Base-by-base conservation (phyloP, 768 basidiomycete genomes). In the Agaricus subrufescens region DNA sequence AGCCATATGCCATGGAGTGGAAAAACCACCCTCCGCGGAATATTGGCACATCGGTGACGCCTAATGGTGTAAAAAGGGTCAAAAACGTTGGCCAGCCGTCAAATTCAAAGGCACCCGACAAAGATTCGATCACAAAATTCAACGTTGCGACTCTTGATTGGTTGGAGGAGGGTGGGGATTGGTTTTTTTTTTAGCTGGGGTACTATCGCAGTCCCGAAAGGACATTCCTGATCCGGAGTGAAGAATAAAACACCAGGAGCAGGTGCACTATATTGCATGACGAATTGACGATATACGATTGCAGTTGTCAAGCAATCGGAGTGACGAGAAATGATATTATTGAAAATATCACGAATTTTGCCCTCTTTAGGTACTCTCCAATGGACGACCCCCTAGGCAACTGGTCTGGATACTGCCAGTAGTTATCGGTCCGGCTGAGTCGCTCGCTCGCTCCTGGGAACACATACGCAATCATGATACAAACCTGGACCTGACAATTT, bases 41-140 rank as follows among this genome's bases (percentile, higher is more conserved):
- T 84, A 85, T 65, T 85, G 83, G 64, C 83, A 81, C 31, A 85
- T 64, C 0, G 84, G 84, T 10, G 83, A 78, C 38, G 84, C 55
- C 77, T 78, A 8, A 52, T 1, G 19, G 15, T 27, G 8, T 14
- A 26, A 44, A 30, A 23, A 27, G 19, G 9, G 14, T 3, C 14
- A 38, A 34, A 30, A 42, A 54, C 8, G 30, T 12, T 29, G 26
- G 29, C n/a, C 34, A 15, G 34, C 53, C 48, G 14, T 43, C 12
- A 34, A 29, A 34, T 19, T 29, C 19, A 7, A 48, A 46, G 5
- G 26, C 23, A 60, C 79, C 61, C 57, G 83, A 65, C 80, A 50
- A 79, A 78, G 6, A 83, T 80, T 46, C 82, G 74, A 60, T 82
- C 84, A 15, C 78, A 80, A 57, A 83, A 78, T 37, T 75, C 74